Evolutionary conservation across 2,329 filamentous ascomycete species (phyloP), one percentile per base, ranked within the genome.

Genomic region (Penicillium sp.): DNA sequence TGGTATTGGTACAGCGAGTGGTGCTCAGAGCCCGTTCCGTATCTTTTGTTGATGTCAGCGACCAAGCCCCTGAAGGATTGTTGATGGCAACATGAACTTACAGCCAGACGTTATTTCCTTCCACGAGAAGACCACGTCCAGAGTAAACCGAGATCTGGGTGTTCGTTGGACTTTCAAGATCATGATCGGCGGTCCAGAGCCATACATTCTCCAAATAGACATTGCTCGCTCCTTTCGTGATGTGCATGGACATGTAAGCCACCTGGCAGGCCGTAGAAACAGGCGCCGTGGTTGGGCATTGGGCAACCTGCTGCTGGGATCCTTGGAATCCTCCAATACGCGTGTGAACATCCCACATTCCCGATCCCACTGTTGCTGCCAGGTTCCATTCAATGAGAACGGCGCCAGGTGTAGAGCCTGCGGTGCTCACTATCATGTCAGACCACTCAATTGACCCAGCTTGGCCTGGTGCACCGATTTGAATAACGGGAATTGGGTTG

Each of bases 311-410:
- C 22, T 81, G 68, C 27, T 77, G 60, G 1, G 79, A 80, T 8
- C 81, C 81, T 3, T 72, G 70, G 50, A 81, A 82, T 4, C 81
- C 81, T 2, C 75, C 79, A 49, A 83, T 76, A 4, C 80, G 74
- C 21, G 78, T 72, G 58, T 82, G 81, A 1, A 79, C 76, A 55
- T 82, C 81, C 82, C 82, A 85, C 70, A 88, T 79, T 13, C 83
- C 85, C 4, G 72, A 72, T 22, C 67, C 70, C 38, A 61, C 58
- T 4, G 76, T 76, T 2, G 80, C 79, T 34, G 76, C 77, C 14
- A 92, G 76, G 67, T 92, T 92, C 79, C 86, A 92, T 67, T 92
- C 81, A 54, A 92, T 83, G 6, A 92, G 75, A 7, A 87, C 78
- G 1, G 88, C 89, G 4, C 89, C 89, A 1, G 84, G 79, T 7